Evolutionary conservation across 805 yeast genomes (phyloP).

Genomic region (Hanseniaspora osmophila): DNA sequence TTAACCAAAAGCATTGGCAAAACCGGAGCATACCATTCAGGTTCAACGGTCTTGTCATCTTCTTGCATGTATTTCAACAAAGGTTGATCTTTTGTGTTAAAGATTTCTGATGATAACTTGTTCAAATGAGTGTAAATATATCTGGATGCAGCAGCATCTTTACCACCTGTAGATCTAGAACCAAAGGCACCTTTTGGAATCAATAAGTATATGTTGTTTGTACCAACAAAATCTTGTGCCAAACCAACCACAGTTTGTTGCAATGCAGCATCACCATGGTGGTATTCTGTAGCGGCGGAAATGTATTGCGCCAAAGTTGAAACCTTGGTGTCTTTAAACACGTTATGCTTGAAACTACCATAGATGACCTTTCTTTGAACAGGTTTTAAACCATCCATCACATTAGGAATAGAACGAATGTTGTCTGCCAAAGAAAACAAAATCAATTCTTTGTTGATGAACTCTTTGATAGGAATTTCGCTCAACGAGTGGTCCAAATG

Average conservation of each 20-base stretch:
- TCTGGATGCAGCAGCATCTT: conserved; percentile 96
- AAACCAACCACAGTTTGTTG: conserved; percentile 82
- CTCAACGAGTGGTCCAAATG: conserved; percentile 65
- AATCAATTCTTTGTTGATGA: conserved; percentile 88
- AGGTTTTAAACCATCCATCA: conserved; percentile 90
- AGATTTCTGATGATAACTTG: conserved; percentile 59
- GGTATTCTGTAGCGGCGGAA: conserved; percentile 80
- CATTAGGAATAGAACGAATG: conserved; percentile 85
- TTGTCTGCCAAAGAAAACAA: conserved; percentile 94
- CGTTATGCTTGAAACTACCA: conserved; percentile 73
- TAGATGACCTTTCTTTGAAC: conserved; percentile 89
- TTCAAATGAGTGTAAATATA: conserved; percentile 81
- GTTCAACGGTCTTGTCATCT: conserved; percentile 88
- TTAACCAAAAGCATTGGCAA: conserved; percentile 89
- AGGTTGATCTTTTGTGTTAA: conserved; percentile 69
- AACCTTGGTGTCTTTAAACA: conserved; percentile 69
- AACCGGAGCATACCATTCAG: conserved; percentile 90
- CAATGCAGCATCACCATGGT: conserved; percentile 85
- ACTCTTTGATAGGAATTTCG: conserved; percentile 80
- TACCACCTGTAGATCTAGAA: conserved; percentile 92
- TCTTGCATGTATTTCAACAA: conserved; percentile 71
- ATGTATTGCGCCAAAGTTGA: conserved; percentile 84
- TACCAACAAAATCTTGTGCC: conserved; percentile 90
- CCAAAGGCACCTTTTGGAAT: conserved; percentile 94
- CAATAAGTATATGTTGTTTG: conserved; percentile 73